Conservation (phyloP, 345 rosid species). For the Syzygium aqueum region DNA sequence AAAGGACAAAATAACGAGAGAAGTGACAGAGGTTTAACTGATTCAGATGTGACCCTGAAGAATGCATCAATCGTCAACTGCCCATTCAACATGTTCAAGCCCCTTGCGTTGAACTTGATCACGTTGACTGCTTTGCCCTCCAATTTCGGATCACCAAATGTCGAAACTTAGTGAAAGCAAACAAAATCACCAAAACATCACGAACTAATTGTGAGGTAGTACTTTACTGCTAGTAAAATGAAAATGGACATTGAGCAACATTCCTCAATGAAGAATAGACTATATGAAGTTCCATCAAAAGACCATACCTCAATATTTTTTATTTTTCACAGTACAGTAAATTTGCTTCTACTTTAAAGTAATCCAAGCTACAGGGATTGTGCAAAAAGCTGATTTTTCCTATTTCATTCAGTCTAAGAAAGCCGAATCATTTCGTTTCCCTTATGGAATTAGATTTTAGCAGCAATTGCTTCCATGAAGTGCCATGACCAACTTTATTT, state of each 20-base stretch:
- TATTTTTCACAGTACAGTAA: not conserved
- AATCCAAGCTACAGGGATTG: not conserved
- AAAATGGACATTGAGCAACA: not conserved
- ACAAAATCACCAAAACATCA: not conserved
- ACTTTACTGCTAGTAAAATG: not conserved
- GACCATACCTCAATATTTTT: not conserved
- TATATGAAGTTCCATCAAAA: not conserved
- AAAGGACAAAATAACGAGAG: not conserved
- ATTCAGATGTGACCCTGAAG: slow-evolving; percentile 56
- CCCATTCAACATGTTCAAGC: slow-evolving; percentile 61
- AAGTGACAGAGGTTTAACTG: slow-evolving; percentile 23
- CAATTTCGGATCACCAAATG: slow-evolving; percentile 23
- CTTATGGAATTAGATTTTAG: not conserved
- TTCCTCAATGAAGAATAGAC: not conserved
- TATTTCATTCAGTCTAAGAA: not conserved
- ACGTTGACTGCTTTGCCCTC: slow-evolving; percentile 91
- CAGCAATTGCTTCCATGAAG: not conserved
- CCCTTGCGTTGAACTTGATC: slow-evolving; percentile 76
- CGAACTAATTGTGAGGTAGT: not conserved
- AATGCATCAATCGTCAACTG: slow-evolving; percentile 67
- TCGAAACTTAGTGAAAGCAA: slow-evolving; percentile 12
- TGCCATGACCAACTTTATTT: not conserved
- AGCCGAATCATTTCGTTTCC: not conserved
- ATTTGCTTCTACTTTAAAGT: not conserved
- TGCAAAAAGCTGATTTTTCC: not conserved